Evolutionary conservation across 2,329 filamentous ascomycete species (phyloP).

Genomic region (Tolypocladium cylindrosporum): DNA sequence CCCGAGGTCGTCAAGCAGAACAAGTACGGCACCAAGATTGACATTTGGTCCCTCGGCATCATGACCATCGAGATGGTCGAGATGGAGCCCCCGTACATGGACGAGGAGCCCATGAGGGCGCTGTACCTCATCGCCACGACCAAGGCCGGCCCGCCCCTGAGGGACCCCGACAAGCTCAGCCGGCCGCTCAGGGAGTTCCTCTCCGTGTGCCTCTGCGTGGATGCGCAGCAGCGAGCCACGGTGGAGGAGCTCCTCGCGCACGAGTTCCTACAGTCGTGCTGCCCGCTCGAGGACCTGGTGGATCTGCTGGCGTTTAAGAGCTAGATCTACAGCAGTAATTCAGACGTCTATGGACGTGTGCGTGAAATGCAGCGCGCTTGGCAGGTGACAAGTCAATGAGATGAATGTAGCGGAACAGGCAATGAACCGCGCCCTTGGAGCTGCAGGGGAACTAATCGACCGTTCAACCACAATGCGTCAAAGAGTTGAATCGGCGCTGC

Average conservation of each 20-base stretch:
- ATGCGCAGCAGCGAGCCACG: conserved; percentile 88
- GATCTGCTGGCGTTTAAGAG: conserved; percentile 81
- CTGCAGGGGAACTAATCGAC: background rate
- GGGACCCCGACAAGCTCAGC: conserved; percentile 96
- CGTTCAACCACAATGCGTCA: background rate
- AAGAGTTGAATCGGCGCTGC: too few species aligned
- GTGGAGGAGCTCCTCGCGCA: conserved; percentile 82
- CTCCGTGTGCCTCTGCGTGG: conserved; percentile 90
- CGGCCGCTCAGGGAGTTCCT: conserved; percentile 97
- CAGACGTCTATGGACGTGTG: background rate
- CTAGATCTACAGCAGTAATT: background rate
- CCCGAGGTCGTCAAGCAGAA: conserved; percentile 99
- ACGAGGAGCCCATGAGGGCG: conserved; percentile 95
- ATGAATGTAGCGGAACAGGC: too few species aligned
- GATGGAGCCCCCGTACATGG: conserved; percentile 93
- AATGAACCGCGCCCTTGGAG: too few species aligned
- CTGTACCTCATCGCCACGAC: conserved; percentile 97
- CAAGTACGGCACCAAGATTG: conserved; percentile 95
- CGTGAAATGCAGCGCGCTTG: too few species aligned
- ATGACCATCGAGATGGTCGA: conserved; percentile 99
- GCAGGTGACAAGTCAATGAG: too few species aligned
- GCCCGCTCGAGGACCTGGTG: conserved; percentile 69
- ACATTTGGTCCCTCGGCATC: conserved; percentile 97
- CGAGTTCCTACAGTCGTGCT: conserved; percentile 90
- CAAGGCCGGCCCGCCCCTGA: conserved; percentile 77